Percentiles rank a stretch among this genome's conserved stretches.
Evolutionary conservation across 192 early-diverging fungal genomes (phyloP).

Genomic region (Gorgonomyces haynaldii): DNA sequence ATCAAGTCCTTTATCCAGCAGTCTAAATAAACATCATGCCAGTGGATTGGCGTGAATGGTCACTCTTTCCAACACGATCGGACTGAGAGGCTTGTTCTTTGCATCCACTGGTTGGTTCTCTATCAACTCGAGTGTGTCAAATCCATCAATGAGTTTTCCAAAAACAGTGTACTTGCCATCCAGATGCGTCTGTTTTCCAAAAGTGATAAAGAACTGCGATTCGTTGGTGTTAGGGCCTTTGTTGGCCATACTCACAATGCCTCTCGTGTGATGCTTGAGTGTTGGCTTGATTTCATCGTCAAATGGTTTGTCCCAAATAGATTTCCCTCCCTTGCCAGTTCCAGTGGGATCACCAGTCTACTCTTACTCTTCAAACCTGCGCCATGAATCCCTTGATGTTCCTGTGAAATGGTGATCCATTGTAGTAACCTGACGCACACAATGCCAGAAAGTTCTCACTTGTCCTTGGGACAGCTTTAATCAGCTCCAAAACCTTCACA

Average conservation of each 20-base stretch:
- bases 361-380: constrained; percentile 30
- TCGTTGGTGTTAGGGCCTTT: constrained; percentile 77
- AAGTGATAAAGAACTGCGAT: constrained; percentile 69
- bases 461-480: too few species aligned
- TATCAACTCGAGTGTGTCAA: constrained; percentile 70
- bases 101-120: constrained; percentile 79
- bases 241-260: constrained; percentile 77
- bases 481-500: too few species aligned
- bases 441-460: constrained; percentile 86
- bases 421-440: constrained; percentile 90
- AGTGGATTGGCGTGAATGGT: constrained; percentile 94
- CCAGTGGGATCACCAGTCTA: constrained; percentile 80
- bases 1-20: too few species aligned
- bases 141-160: constrained; percentile 83
- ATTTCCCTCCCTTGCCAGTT: constrained; percentile 75
- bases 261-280: constrained; percentile 66
- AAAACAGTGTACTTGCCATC: constrained; percentile 88
- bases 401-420: constrained; percentile 71
- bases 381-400: constrained; percentile 80
- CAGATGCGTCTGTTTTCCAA: constrained; percentile 72
- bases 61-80: constrained; percentile 58
- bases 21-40: constrained; percentile 25
- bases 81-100: constrained; percentile 68
- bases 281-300: constrained; percentile 59
- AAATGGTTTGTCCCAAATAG: constrained; percentile 74